Evolutionary conservation across 1,284 basidiomycete genomes (phyloP).

Genomic region (Pascua guehoae): DNA sequence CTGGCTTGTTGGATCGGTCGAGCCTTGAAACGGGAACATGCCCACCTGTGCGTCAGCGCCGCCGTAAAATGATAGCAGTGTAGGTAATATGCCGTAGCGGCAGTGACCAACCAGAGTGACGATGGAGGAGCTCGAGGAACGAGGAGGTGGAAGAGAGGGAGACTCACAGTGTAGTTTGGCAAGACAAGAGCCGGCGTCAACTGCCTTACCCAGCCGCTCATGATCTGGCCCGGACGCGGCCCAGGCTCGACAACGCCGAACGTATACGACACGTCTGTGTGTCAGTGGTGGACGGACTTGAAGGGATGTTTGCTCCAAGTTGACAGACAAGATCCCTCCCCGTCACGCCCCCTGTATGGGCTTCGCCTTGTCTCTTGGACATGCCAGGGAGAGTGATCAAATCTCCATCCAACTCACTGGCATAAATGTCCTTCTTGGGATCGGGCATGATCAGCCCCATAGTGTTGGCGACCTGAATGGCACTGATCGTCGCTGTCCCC

Average conservation of each 20-base stretch:
- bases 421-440: constrained; percentile 34
- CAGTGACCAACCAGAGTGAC: too few species aligned
- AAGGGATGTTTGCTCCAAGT: too few species aligned
- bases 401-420: constrained; percentile 22
- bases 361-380: too few species aligned
- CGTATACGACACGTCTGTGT: constrained; percentile 28
- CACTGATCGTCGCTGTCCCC: too few species aligned
- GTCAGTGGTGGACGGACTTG: background rate
- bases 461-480: constrained; percentile 29
- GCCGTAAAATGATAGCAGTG: too few species aligned
- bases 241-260: constrained; percentile 47
- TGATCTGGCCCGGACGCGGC: constrained; percentile 29
- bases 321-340: too few species aligned
- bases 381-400: too few species aligned
- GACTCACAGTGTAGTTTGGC: constrained; percentile 33
- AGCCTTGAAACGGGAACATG: constrained; percentile 31
- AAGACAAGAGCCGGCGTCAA: constrained; percentile 39
- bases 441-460: constrained; percentile 49
- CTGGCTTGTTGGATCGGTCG: constrained; percentile 18
- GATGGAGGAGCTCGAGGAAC: too few species aligned
- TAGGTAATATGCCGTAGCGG: too few species aligned
- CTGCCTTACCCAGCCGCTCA: constrained; percentile 41
- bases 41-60: constrained; percentile 24
- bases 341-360: too few species aligned
- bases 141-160: background rate